Evolutionary conservation across 140 eudicot genomes (phyloP).

Genomic region (Cichorium intybus): DNA sequence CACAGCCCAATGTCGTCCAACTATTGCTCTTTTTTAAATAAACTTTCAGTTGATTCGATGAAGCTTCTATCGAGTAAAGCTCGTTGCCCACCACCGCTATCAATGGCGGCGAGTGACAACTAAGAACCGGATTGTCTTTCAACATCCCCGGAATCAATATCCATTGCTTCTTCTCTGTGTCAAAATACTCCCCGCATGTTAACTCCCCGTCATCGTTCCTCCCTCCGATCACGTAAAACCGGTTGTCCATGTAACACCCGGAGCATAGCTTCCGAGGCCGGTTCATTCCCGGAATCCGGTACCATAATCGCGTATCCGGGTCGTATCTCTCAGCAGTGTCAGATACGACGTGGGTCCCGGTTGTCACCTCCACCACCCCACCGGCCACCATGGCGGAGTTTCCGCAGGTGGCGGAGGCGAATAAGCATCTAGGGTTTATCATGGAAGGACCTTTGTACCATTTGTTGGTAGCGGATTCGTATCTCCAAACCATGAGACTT

Average conservation of each 20-base stretch:
- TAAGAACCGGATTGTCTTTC: slow-evolving; percentile 56
- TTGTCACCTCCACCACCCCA: slow-evolving; percentile 39
- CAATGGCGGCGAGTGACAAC: slow-evolving; percentile 70
- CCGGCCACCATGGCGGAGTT: slow-evolving; percentile 72
- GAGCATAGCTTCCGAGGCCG: slow-evolving; percentile 63
- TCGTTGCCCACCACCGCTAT: slow-evolving; percentile 81
- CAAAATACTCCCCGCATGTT: slow-evolving; percentile 75
- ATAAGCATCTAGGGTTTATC: slow-evolving; percentile 73
- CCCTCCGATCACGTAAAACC: slow-evolving; percentile 83
- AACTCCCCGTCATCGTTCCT: slow-evolving; percentile 59
- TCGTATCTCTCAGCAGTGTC: slow-evolving; percentile 65
- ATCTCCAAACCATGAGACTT: slow-evolving; percentile 65
- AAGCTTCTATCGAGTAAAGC: slow-evolving; percentile 65
- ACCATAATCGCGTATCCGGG: slow-evolving; percentile 59
- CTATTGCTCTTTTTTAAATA: slow-evolving; percentile 58
- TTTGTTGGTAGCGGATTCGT: slow-evolving; percentile 47
- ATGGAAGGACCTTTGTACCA: slow-evolving; percentile 78
- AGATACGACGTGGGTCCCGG: slow-evolving; percentile 36
- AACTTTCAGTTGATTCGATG: slow-evolving; percentile 66
- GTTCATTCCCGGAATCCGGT: slow-evolving; percentile 66
- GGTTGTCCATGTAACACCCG: slow-evolving; percentile 68
- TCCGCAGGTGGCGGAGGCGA: slow-evolving; percentile 85
- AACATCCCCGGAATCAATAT: slow-evolving; percentile 65
- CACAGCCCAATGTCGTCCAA: slow-evolving; percentile 70
- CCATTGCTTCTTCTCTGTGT: slow-evolving; percentile 48